A percentile compares a stretch with the other conserved stretches of the same genome.
These are phyloP conservation scores for Paratinospora sagittata DNA, from an alignment of 164 flowering plant genomes.

Conservation along the genomic window DNA sequence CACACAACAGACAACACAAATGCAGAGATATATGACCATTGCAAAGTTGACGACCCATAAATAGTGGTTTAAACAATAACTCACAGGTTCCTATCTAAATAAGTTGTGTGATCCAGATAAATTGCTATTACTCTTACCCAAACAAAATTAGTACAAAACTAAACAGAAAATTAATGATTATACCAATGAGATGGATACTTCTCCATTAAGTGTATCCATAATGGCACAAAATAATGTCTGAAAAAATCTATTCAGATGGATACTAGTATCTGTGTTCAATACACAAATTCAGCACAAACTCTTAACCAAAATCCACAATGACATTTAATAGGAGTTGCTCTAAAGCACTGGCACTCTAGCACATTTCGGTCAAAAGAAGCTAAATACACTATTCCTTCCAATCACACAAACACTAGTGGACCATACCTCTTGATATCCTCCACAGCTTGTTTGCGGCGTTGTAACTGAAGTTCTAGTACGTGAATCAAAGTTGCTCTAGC, in stretches of 20 bases:
- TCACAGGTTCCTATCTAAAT: neutral
- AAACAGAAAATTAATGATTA: neutral
- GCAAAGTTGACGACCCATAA: neutral
- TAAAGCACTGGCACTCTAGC: neutral
- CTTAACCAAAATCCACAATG: neutral
- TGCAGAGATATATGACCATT: neutral
- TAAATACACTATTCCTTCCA: neutral
- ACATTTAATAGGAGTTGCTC: too few species aligned
- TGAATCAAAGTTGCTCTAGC: conserved; percentile 87
- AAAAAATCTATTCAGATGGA: neutral
- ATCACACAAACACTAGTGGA: neutral
- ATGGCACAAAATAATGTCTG: neutral
- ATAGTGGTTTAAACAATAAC: neutral
- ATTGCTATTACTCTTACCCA: neutral
- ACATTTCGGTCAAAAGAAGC: neutral
- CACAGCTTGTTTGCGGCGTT: conserved; percentile 79
- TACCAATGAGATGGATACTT: neutral
- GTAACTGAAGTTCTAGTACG: conserved; percentile 79
- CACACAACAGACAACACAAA: too few species aligned
- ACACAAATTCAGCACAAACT: neutral
- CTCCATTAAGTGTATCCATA: neutral
- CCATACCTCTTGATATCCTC: conserved; percentile 84
- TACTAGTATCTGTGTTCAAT: neutral
- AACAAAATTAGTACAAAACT: neutral
- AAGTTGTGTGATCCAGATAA: neutral